Base-by-base conservation (phyloP, 1,139 yeast species). In the Saccharomycopsis crataegensis region DNA sequence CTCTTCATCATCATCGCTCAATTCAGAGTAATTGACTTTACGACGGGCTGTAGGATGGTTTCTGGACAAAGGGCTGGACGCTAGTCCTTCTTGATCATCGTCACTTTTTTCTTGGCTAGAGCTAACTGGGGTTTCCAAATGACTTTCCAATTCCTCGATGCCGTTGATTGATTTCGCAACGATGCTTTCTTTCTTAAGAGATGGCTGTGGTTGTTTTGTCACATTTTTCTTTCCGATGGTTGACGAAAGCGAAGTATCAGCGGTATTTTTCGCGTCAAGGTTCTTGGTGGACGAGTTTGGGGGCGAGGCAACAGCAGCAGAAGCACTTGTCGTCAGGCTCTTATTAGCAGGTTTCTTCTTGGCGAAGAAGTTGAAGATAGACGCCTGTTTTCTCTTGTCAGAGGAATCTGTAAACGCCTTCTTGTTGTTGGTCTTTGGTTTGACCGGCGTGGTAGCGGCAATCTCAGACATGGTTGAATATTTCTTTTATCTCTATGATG, bases 11-110 rank as follows among this genome's bases (percentile, higher is more conserved):
- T 63, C 70, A 40, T 68, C 74, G 49, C 66, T 64, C 2, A 65
- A 57, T 61, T 75, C 79, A 0, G 70, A 65, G 55, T 75, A 75
- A 48, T 65, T 71, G 8, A 73, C 60, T 38, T 62, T 67, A 8
- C 63, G 61, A 9, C 56, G 57, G 6, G 52, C 56, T 47, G 59
- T 57, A n/a, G n/a, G n/a, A 4, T 12, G 16, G n/a, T 8, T 8
- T 5, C 62, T 46, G 8, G 52, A 43, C 11, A 41, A 45, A 6
- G 52, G 51, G 46, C 58, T 52, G 8, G 53, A 52, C 6, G 45
- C 42, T 4, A 47, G 46, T 14, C 48, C 48, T 3, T 34, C 48
- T 16, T 52, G 37, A 32, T 52, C 46, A 34, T 43, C 47, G 12
- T 43, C 43, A 37, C 14, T 22, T 7, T 34, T 45, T 46, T 53